Base-by-base conservation (phyloP, 2,329 filamentous ascomycete species). In the Capronia coronata region DNA sequence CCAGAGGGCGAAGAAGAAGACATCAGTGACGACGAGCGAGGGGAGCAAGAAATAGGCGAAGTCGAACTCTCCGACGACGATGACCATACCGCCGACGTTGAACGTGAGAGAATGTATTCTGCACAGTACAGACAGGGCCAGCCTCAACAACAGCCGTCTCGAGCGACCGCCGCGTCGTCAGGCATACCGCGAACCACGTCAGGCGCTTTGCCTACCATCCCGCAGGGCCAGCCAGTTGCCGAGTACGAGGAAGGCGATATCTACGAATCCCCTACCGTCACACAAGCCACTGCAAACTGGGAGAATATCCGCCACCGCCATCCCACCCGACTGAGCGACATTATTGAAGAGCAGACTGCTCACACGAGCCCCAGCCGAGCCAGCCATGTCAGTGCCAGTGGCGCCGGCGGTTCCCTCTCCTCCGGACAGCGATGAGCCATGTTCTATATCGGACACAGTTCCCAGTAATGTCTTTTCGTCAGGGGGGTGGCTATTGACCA, bases 271-370 rank as follows among this genome's bases (percentile, higher is more conserved):
- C 48, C 51, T 3, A 46, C 42, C 16, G 45, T 49, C 13, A 48
- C 50, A n/a, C 43, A 49, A 41, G 44, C 51, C 6, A 77, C 79
- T 1, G 76, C 81, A 2, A 83, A 79, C 13, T 94, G 87, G 87
- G 86, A 93, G 56, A 69, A 84, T 19, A 78, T 82, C 4, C 66
- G 74, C 48, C 89, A 94, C 67, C 87, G 93, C 59, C 88, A 95
- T 68, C 89, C 89, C 0, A 94, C 89, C 7, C 75, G 90, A 49
- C 72, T 95, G 55, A 94, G 88, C 65, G 89, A 94, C 68, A 89
- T 95, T 22, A 76, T 93, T 23, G 85, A 89, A 63, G 87, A 94
- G 68, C 76, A 82, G 43, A 87, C 85, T 47, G 68, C 71, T 25
- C 58, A 64, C 34, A 74, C 73, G n/a, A 75, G 69, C 64, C 79